Base-by-base conservation (phyloP, 2,329 filamentous ascomycete species). In the Fusarium verticillioides region DNA sequence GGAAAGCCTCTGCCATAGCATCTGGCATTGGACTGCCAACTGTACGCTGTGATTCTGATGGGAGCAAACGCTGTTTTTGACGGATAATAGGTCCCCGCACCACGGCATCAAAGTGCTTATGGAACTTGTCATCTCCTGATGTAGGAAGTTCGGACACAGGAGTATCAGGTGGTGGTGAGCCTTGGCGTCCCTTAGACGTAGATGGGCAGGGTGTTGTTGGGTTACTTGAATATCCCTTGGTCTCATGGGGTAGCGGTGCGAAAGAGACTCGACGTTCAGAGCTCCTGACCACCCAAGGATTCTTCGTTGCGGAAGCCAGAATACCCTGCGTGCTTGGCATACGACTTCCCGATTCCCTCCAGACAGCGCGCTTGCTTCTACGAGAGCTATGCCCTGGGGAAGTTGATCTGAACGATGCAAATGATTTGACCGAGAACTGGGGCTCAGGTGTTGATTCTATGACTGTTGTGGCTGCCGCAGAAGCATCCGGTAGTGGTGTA, bases 331-430 rank as follows among this genome's bases (percentile, higher is more conserved):
- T 81, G 61, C 78, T 79, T 4, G 81, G 78, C 9, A 80, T 76
- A 28, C 73, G 77, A 23, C 73, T 73, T 13, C 66, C 68, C 9
- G 75, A 77, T 47, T 71, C 75, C 65, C 65, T 73, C 43, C 67
- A 76, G 26, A 73, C 75, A n/a, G 49, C 60, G 44, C 42, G 57
- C 21, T 60, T 71, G 11, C 43, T 60, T 68, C 64, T 49, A 32
- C 68, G 72, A 34, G 75, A 69, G 19, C 70, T 72, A n/a, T 74
- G 80, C 44, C 83, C 81, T 2, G 87, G 85, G 1, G 87, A 87
- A 2, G 86, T 84, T 2, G 85, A 85, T 75, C 87, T 84, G 75
- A 89, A 89, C 3, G 84, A 84, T 3, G 85, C 83, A 75, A 89
- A 89, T 1, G 87, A 84, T 69, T 86, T 87, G 73, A 88, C 82